Evolutionary conservation across 2,329 filamentous ascomycete species (phyloP), one percentile per base, ranked within the genome.

Genomic region (Fusarium heterosporum): DNA sequence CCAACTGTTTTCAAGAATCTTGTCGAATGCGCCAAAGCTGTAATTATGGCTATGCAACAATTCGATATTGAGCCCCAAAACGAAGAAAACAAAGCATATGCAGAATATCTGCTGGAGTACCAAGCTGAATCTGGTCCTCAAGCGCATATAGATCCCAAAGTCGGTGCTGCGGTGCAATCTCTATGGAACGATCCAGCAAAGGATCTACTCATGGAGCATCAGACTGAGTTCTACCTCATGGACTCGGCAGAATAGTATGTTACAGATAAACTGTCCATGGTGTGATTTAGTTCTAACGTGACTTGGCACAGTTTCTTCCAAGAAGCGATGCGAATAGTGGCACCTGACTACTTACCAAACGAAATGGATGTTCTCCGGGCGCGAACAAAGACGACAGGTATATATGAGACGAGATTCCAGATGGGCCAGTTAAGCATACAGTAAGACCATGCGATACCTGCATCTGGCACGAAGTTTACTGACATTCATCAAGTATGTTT

Each of bases 351-450:
- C 75, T 90, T 97, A 19, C 96, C 96, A 7, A 92, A 90, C 70
- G 96, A 98, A 78, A 93, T 95, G 79, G 96, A 99, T 78, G 95
- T 99, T 32, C 86, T 99, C 60, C 90, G 96, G 77, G 96, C 96
- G 69, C 86, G 96, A 86, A 98, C 96, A 38, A 99, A 99, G 81
- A 99, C 96, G 1, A 99, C 96, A 0, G 96, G 96, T 83, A 99
- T 99, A 72, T 99, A 99, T 81, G 96, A 99, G 80, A 99, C 96
- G 48, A 88, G 96, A 71, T 99, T 99, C 78, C 93, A 96, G 71
- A 99, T 99, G 96, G 96, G 95, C 34, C 95, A 97, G 76, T 84
- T 99, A 64, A 98, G 94, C 81, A 99, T 99, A 81, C 96, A 99
- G 95, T 98, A 87, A 78, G 93, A 81, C 43, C 11, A 19, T 19